A percentile compares a stretch with the other conserved stretches of the same genome.
Conservation (phyloP, 768 basidiomycete species). For the Russula ochroleuca region DNA sequence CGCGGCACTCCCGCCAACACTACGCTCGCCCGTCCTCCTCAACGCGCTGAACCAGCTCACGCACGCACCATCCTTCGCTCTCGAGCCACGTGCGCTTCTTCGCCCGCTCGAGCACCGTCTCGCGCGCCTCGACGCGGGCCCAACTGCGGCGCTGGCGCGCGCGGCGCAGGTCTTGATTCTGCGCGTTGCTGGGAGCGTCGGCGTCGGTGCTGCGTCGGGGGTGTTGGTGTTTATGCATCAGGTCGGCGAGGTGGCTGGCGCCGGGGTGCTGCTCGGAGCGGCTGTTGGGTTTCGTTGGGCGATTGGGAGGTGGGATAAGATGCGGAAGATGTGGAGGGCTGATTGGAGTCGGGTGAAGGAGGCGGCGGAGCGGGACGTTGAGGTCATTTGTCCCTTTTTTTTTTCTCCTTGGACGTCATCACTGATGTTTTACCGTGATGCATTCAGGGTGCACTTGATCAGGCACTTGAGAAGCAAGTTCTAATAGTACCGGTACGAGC, state of each 20-base stretch:
- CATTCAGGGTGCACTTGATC: slow-evolving; percentile 18
- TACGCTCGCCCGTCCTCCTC: slow-evolving; percentile 27
- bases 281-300: slow-evolving; percentile 29
- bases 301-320: slow-evolving; percentile 32
- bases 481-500: slow-evolving; percentile 26
- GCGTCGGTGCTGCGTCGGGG: slow-evolving; percentile 26
- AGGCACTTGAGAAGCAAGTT: slow-evolving; percentile 26
- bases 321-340: slow-evolving; percentile 30
- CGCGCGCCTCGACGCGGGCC: slow-evolving; percentile 17
- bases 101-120: slow-evolving; percentile 24
- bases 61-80: slow-evolving; percentile 16
- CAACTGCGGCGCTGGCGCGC: slow-evolving; percentile 27
- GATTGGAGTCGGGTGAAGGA: slow-evolving; percentile 33
- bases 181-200: slow-evolving; percentile 22
- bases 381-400: slow-evolving; percentile 8
- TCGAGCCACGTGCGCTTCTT: slow-evolving; percentile 24
- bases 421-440: neutral
- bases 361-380: slow-evolving; percentile 33
- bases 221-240: slow-evolving; percentile 24
- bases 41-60: slow-evolving; percentile 28
- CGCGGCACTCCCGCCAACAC: slow-evolving; percentile 17
- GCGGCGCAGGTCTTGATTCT: slow-evolving; percentile 31
- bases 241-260: slow-evolving; percentile 28
- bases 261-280: slow-evolving; percentile 27
- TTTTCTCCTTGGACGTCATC: neutral